These are phyloP conservation scores for Penicillium sp. DNA, from an alignment of 2,329 filamentous ascomycete genomes.

Conservation along the genomic window DNA sequence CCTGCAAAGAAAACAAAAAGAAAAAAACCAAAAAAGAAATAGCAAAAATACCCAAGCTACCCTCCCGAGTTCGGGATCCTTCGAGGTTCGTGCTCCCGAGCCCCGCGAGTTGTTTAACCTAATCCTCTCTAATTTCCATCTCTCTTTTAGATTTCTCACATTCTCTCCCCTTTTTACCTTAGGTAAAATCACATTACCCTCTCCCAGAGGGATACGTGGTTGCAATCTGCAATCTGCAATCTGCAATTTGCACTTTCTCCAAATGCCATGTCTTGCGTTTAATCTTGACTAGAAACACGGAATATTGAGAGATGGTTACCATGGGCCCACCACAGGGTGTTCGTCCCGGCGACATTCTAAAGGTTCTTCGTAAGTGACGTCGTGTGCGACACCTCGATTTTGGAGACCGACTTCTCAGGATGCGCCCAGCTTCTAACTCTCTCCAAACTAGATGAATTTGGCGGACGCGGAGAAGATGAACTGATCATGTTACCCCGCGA, in stretches of 20 bases:
- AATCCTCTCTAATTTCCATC: conserved; percentile 10
- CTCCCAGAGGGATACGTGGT: conserved; percentile 3
- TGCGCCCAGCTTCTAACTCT: conserved; percentile 10
- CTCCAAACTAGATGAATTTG: conserved; percentile 73
- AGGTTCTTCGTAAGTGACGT: conserved; percentile 45
- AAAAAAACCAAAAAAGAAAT: too few relatives aligned
- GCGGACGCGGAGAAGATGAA: conserved; percentile 88
- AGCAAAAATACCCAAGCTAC: background rate
- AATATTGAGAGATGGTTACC: conserved; percentile 10
- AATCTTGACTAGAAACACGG: conserved; percentile 10
- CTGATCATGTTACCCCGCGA: conserved; percentile 77
- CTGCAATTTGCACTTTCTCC: conserved; percentile 4
- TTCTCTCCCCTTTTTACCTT: conserved; percentile 15
- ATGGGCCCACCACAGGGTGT: conserved; percentile 34
- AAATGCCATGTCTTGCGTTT: conserved; percentile 32
- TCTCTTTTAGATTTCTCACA: conserved; percentile 18
- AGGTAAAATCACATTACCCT: conserved; percentile 12
- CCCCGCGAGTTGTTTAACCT: conserved; percentile 20
- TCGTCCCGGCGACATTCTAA: conserved; percentile 42
- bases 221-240: conserved; percentile 3
- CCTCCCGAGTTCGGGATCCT: conserved; percentile 7
- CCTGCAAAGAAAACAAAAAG: background rate
- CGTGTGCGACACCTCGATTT: conserved; percentile 9
- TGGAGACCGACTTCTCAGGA: background rate
- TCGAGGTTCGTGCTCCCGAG: conserved; percentile 17